Evolutionary conservation across 345 rosid genomes (phyloP).

Genomic region (Camelina hispida): DNA sequence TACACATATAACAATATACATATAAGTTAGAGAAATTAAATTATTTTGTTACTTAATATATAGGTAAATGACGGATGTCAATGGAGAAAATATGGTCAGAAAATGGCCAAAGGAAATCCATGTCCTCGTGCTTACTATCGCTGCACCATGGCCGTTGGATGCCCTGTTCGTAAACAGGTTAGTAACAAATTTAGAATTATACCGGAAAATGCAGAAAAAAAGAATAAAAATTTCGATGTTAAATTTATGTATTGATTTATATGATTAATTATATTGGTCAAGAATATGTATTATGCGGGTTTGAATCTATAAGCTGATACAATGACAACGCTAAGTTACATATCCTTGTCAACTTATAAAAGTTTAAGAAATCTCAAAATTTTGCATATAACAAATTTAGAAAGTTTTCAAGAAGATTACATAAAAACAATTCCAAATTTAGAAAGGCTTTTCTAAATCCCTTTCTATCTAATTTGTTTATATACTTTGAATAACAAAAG

Average conservation of each 20-base stretch:
- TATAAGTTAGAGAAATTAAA: not conserved
- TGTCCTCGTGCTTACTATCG: conserved; percentile 90
- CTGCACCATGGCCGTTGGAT: conserved; percentile 84
- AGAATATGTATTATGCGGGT: not conserved
- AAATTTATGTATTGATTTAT: not conserved
- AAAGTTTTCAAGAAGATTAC: not conserved
- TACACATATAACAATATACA: not conserved
- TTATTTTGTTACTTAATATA: not conserved
- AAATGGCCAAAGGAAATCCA: conserved; percentile 83
- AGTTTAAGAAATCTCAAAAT: too few relatives aligned
- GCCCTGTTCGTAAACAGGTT: conserved; percentile 88
- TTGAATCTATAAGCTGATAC: not conserved
- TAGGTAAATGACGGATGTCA: conserved; percentile 81
- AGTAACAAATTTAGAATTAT: not conserved
- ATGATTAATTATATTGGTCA: not conserved
- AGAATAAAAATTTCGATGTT: not conserved
- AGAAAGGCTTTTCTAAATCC: not conserved
- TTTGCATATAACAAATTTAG: not conserved
- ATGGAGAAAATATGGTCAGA: conserved; percentile 90
- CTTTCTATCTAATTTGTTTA: too few relatives aligned
- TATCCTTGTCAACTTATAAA: not conserved
- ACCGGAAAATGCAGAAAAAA: not conserved
- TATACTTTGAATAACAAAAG: not conserved
- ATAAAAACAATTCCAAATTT: not conserved
- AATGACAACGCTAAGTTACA: not conserved